Percentiles rank a stretch among this genome's conserved stretches.
These are phyloP conservation scores for Thalassiosira livingstoniorum DNA, from an alignment of 352 stramenopile genomes.

Conservation along the genomic window DNA sequence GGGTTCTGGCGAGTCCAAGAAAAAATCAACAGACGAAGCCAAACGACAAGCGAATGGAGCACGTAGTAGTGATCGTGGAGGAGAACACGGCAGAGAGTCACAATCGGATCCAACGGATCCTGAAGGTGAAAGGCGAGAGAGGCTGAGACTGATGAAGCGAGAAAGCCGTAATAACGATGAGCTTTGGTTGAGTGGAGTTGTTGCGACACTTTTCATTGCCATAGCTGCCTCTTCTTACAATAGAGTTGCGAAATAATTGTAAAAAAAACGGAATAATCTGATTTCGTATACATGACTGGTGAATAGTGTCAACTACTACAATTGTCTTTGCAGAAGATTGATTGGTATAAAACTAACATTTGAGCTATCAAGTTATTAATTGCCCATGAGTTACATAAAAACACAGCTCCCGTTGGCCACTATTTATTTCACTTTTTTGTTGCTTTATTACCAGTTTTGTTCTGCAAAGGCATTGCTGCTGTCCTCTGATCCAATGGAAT, in stretches of 20 bases:
- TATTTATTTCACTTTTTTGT: no score
- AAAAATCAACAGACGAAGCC: background rate
- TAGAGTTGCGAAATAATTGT: conserved; percentile 2
- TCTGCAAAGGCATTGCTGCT: no score
- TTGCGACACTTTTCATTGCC: conserved; percentile 47
- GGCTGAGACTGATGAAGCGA: conserved; percentile 55
- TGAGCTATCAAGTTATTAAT: no score
- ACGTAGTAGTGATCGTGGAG: conserved; percentile 24
- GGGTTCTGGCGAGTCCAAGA: conserved; percentile 6
- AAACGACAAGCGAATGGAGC: conserved; percentile 15
- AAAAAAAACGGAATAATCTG: background rate
- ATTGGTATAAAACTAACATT: no score
- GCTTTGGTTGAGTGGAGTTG: conserved; percentile 68
- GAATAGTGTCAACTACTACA: background rate
- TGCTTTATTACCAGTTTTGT: no score
- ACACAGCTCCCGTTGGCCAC: no score
- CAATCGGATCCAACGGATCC: background rate
- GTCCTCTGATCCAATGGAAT: no score
- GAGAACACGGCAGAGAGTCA: background rate
- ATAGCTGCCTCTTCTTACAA: conserved; percentile 44
- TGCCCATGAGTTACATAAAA: conserved; percentile 1
- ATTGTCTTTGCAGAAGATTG: background rate
- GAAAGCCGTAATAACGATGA: conserved; percentile 67
- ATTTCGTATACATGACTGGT: background rate
- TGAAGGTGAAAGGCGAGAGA: conserved; percentile 3